phyloP scores from a whole-genome alignment of 164 flowering plant genomes.

The Euptelea pleiosperma region DNA sequence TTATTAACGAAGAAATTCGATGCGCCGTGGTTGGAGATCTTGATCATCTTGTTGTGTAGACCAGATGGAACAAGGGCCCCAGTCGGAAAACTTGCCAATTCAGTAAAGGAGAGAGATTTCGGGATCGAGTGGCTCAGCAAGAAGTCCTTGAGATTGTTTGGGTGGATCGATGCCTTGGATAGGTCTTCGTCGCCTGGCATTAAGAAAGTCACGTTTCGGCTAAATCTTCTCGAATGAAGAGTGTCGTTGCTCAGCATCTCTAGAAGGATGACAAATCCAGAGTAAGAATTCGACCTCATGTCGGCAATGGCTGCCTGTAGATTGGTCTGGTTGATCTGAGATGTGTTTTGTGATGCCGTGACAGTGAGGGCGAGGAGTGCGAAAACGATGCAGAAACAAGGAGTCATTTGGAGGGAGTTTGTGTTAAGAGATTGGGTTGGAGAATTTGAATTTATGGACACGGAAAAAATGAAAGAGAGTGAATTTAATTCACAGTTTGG shows the following conservation, averaged over 20 bases:
- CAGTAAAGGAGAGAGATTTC: conserved; percentile 1
- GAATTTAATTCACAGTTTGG: too few relatives aligned
- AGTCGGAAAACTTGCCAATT: conserved; percentile 12
- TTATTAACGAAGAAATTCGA: conserved; percentile 14
- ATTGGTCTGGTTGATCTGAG: conserved; percentile 20
- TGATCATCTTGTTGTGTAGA: conserved; percentile 19
- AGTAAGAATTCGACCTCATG: conserved; percentile 23
- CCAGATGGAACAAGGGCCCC: conserved; percentile 24
- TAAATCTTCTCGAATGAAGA: not conserved
- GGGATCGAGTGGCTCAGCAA: conserved; percentile 24
- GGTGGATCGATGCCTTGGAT: conserved; percentile 2
- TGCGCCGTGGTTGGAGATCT: conserved; percentile 10
- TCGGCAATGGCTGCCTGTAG: conserved; percentile 23
- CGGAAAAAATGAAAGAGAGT: too few relatives aligned
- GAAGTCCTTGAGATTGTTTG: conserved; percentile 19
- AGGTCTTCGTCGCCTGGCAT: conserved; percentile 25
- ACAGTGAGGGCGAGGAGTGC: conserved; percentile 4
- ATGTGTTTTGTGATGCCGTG: not conserved
- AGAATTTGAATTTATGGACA: too few relatives aligned
- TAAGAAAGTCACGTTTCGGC: conserved; percentile 20
- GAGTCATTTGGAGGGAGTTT: not conserved
- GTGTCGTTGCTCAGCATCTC: conserved; percentile 7
- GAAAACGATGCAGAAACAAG: conserved; percentile 2
- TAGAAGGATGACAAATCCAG: conserved; percentile 27
- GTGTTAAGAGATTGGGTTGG: too few relatives aligned